Conservation (phyloP, 192 early-diverging fungal species). For the Coemansia sp. region DNA sequence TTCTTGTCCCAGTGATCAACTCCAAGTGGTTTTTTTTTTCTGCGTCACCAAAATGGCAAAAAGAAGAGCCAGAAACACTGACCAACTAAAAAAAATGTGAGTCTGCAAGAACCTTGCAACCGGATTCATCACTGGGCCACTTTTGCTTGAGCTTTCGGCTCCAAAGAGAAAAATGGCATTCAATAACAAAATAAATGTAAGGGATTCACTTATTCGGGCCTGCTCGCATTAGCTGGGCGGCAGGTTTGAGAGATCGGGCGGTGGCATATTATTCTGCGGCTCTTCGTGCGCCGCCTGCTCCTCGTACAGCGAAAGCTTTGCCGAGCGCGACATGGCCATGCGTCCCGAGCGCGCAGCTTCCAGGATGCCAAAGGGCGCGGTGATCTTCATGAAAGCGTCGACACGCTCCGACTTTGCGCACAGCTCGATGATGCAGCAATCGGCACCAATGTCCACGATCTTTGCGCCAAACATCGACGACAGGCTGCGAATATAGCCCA, state of each 20-base stretch:
- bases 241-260: constrained; percentile 86
- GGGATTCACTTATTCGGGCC: too few species aligned
- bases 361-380: constrained; percentile 94
- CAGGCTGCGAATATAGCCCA: constrained; percentile 57
- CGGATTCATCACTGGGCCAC: too few species aligned
- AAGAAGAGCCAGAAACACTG: not conserved
- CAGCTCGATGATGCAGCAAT: constrained; percentile 82
- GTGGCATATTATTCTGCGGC: constrained; percentile 33
- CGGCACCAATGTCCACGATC: constrained; percentile 84
- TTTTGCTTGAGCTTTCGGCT: not conserved
- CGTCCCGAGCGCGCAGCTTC: constrained; percentile 92
- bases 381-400: constrained; percentile 88
- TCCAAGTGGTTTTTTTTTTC: not conserved
- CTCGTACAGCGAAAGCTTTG: constrained; percentile 74
- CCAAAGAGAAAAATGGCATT: too few species aligned
- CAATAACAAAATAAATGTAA: not conserved
- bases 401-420: constrained; percentile 85
- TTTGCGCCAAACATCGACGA: constrained; percentile 81
- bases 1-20: not conserved
- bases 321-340: constrained; percentile 95
- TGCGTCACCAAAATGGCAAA: not conserved
- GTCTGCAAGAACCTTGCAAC: too few species aligned
- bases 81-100: not conserved
- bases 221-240: constrained; percentile 76
- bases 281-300: constrained; percentile 55